Base-by-base conservation (phyloP, 2,329 filamentous ascomycete genomes). In the Verticillium nubilum region DNA sequence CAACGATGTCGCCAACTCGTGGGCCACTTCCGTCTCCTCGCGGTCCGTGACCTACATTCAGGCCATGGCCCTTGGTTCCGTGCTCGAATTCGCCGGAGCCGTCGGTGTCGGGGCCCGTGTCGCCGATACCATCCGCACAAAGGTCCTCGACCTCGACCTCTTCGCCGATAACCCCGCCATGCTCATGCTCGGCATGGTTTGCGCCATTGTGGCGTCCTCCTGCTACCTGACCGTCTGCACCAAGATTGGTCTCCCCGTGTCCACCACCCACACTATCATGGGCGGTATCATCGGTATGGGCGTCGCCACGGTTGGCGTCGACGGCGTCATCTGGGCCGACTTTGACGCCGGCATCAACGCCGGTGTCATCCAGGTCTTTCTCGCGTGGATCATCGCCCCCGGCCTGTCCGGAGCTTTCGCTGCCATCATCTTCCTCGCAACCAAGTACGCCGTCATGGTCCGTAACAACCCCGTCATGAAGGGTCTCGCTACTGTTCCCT, bases 1-100 rank as follows among this genome's bases (percentile, higher is more conserved):
- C 57, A 68, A 79, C 73, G 84, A 86, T 84, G 83, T 87, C 58
- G 84, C 84, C 66, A 87, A 87, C 72, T 77, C 83, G 29, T 87
- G 80, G 77, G 84, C 84, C 13, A 86, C 84, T 58, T 82, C 79
- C 63, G 84, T 86, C 56, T 85, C 83, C 12, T 86, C 84, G 15
- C 74, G 83, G n/a, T 86, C 84, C 60, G 71, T 85, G 62, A 76
- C 79, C 4, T 77, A 81, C 65, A 68, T 73, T 58, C 79, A 82
- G 68, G 80, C 75, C 53, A 76, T 76, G 74, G 59, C 74, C 29
- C 66, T 81, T 23, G 78, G 76, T 28, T 74, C 76, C 28, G 68
- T 82, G 59, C 79, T 79, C 65, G 80, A 82, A 65, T 75, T 82
- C 61, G 65, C 74, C 52, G 80, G 80, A 54, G 79, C 79, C 56